Base-by-base conservation (phyloP, 2,329 filamentous ascomycete genomes). In the Amauroascus niger region DNA sequence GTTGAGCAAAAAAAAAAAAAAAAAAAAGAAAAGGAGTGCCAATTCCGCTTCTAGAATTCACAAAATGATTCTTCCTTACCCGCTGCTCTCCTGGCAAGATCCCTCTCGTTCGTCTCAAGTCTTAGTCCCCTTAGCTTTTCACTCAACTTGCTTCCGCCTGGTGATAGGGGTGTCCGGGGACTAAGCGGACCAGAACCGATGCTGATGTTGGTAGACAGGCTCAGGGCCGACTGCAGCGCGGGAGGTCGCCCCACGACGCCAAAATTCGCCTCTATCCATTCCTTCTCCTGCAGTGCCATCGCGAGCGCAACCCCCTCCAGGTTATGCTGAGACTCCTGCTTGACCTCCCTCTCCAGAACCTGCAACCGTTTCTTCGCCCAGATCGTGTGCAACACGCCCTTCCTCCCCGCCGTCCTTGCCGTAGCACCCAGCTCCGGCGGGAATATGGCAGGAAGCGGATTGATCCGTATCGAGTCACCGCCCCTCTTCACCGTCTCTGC, bases 381-480 rank as follows among this genome's bases (percentile, higher is more conserved):
- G 55, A 91, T 82, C 1, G 88, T 95, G 65, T 95, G 90, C 56
- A 95, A 71, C 1, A 95, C 87, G 1, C 89, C 89, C 58, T 87
- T 86, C 62, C 83, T 83, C 6, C 87, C 87, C 0, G 82, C 79
- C 16, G 82, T 75, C 22, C 80, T 76, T 11, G 80, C 80, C 20
- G 80, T 84, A 2, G 79, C 78, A 1, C 86, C 84, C 22, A 95
- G 74, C 56, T 85, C 84, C 0, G 84, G 81, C 0, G 87, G 84
- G 64, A 91, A 95, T 60, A 95, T 91, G 30, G 89, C 89, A 0
- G 89, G 89, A 49, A 95, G 74, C 0, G 88, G 87, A 64, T 90
- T 90, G 11, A 89, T 83, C 40, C 79, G 76, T 64, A 83, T 77
- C 1, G 74, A 70, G 55, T 78, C 69, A 1, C 60, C 62, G 22